Evolutionary conservation across 768 basidiomycete species (phyloP).

Genomic region (Exsudoporus frostii): DNA sequence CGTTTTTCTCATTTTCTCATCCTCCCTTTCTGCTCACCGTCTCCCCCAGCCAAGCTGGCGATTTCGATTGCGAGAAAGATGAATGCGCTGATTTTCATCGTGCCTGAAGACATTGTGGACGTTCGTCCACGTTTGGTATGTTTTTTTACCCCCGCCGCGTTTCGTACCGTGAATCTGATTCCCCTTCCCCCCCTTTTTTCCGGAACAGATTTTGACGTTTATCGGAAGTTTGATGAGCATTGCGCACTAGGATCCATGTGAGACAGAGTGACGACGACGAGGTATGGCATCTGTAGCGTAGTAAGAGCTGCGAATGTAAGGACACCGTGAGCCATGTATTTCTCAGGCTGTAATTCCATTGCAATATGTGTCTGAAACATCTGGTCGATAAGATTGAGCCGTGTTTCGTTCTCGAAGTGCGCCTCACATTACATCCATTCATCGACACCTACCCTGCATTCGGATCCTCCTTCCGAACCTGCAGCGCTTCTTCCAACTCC

Average conservation of each 20-base stretch:
- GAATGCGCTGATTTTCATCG: conserved; percentile 93
- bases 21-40: background rate
- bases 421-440: background rate
- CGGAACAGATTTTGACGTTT: conserved; percentile 82
- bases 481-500: conserved; percentile 25
- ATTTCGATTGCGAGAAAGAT: conserved; percentile 99
- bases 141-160: conserved; percentile 1
- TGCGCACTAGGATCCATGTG: conserved; percentile 28
- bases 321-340: background rate
- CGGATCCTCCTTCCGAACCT: conserved; percentile 10
- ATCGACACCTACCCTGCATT: background rate
- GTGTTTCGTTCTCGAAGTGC: background rate
- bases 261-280: background rate
- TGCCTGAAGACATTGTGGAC: conserved; percentile 96
- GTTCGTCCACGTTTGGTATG: conserved; percentile 84
- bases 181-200: background rate
- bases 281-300: background rate
- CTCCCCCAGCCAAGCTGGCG: conserved; percentile 79
- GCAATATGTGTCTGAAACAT: background rate
- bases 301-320: background rate
- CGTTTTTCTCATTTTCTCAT: rapidly evolving
- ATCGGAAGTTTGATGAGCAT: conserved; percentile 90
- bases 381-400: too few relatives aligned
- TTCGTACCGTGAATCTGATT: background rate
- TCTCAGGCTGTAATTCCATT: background rate